phyloP scores from a whole-genome alignment of 164 flowering plant species.

The Nymphaea colorata region DNA sequence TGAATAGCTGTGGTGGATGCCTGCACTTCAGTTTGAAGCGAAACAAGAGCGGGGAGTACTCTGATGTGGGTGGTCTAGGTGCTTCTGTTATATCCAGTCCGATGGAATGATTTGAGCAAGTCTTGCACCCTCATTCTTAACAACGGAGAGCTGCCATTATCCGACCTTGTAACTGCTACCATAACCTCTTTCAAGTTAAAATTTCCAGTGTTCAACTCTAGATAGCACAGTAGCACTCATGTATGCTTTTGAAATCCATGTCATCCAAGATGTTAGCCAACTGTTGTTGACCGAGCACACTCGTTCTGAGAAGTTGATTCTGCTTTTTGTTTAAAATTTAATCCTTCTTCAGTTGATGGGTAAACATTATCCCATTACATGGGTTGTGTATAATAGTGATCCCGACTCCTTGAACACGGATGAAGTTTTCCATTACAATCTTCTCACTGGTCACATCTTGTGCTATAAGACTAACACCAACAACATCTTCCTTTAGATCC shows the following conservation, averaged over 20 bases:
- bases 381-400: constrained; percentile 45
- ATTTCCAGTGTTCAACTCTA: constrained; percentile 32
- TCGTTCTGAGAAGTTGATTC: constrained; percentile 31
- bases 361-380: constrained; percentile 36
- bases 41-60: no score
- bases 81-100: no score
- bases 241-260: constrained; percentile 47
- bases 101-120: no score
- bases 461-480: constrained; percentile 68
- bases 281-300: constrained; percentile 47
- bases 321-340: constrained; percentile 45
- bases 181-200: constrained; percentile 59
- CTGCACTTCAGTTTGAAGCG: no score
- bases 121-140: no score
- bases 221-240: constrained; percentile 54
- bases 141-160: no score
- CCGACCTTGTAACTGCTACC: constrained; percentile 35
- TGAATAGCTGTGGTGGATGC: no score
- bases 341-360: constrained; percentile 32
- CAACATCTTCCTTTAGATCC: constrained; percentile 34
- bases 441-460: constrained; percentile 62
- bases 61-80: no score
- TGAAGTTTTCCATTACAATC: constrained; percentile 50
- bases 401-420: constrained; percentile 60
- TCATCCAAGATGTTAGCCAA: constrained; percentile 45